These are phyloP conservation scores for Daldinia concentrica DNA, from an alignment of 495 filamentous ascomycete species.

Conservation along the genomic window DNA sequence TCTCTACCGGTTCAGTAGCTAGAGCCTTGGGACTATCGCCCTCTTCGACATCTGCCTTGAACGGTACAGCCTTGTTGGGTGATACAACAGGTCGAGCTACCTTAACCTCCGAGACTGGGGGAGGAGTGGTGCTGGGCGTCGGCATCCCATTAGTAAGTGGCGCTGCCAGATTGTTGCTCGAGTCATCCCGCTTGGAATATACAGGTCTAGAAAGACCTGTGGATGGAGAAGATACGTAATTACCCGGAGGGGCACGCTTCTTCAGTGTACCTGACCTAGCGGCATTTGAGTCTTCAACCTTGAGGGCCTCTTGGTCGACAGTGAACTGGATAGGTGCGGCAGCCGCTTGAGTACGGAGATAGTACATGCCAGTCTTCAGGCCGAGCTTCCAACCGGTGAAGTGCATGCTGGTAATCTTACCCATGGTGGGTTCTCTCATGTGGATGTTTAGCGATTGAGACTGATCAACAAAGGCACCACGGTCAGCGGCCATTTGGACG, in stretches of 20 bases:
- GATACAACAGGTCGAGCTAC: conserved; percentile 53
- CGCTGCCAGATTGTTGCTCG: conserved; percentile 36
- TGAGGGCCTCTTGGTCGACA: conserved; percentile 95
- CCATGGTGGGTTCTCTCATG: conserved; percentile 98
- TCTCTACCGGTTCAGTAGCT: conserved; percentile 70
- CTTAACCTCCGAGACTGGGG: conserved; percentile 60
- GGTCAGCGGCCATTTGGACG: conserved; percentile 97
- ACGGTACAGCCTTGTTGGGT: conserved; percentile 60
- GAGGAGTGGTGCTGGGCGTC: conserved; percentile 68
- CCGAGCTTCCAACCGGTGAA: conserved; percentile 99
- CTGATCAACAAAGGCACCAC: conserved; percentile 98
- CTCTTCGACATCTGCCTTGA: conserved; percentile 75
- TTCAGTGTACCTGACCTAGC: conserved; percentile 66
- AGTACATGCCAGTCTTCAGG: conserved; percentile 99
- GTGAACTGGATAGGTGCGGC: conserved; percentile 98
- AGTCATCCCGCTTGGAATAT: conserved; percentile 54
- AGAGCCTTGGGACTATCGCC: conserved; percentile 79
- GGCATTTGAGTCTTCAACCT: conserved; percentile 85
- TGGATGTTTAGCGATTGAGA: conserved; percentile 99
- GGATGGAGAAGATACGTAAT: conserved; percentile 59
- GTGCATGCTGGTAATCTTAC: conserved; percentile 99
- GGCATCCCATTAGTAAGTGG: conserved; percentile 63
- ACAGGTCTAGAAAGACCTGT: conserved; percentile 52
- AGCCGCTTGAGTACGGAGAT: conserved; percentile 96
- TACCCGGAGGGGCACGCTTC: conserved; percentile 71